Evolutionary conservation across 2,329 filamentous ascomycete genomes (phyloP), one percentile per base, ranked within the genome.

Genomic region (Fusarium lyarnte): DNA sequence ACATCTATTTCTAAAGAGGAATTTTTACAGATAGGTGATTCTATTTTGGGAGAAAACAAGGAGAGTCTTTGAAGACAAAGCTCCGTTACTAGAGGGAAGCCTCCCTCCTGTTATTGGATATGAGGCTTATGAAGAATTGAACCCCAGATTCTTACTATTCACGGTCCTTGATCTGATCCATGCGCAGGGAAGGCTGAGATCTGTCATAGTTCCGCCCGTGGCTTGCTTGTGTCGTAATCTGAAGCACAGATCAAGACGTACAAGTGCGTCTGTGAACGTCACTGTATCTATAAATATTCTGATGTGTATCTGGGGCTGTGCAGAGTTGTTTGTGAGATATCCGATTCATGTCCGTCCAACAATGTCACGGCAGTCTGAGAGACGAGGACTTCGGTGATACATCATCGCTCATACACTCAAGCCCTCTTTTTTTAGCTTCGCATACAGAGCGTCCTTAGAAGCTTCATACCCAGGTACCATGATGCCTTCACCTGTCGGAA

Each of bases 391-490:
- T 38, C 10, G 19, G 33, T n/a, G 49, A 36, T 17, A 16, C 8
- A 17, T 14, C 19, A n/a, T 39, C n/a, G 39, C n/a, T 70, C 54
- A 79, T 38, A 77, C 72, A 46, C 73, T 58, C 25, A 79, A 58
- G 1, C 77, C 78, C 6, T 64, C 46, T 19, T 60, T 58, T 59
- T 71, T 72, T 49, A 80, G 47, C 45, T 60, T 63, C n/a, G 70
- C 57, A 58, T 75, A 74, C 29, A 79, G n/a, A 42, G 63, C 61
- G 19, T 49, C 66, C 31, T 75, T 65, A 2, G 75, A 78, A n/a
- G 74, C 64, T 16, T 53, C 29, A 54, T 78, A 77, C 9, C 76
- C 78, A 4, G 76, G 69, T n/a, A 80, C 51, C 23, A 72, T 33
- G 7, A 67, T 60, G 13, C 74, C 74, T 8, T 66, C 70, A 10